Conservation (phyloP, 371 early-diverging fungal species). For the Blakeslea trispora region DNA sequence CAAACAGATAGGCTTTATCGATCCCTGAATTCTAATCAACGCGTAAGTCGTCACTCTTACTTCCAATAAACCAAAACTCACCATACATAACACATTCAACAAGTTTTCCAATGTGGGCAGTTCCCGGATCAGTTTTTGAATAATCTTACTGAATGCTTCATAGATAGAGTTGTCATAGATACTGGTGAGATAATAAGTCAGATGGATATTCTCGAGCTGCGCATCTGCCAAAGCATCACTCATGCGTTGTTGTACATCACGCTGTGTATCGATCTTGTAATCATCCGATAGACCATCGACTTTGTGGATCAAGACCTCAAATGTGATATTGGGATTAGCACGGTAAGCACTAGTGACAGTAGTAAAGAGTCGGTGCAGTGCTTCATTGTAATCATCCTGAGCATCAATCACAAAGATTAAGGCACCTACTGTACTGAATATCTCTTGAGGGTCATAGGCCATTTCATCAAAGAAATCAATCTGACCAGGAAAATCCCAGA, state of each 20-base stretch:
- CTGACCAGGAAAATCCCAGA: constrained; percentile 95
- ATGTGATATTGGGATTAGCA: constrained; percentile 81
- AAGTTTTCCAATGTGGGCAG: constrained; percentile 89
- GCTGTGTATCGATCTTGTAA: constrained; percentile 89
- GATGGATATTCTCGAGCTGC: constrained; percentile 75
- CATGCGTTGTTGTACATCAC: constrained; percentile 90
- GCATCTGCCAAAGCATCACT: constrained; percentile 85
- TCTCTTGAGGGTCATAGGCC: constrained; percentile 68
- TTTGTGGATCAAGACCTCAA: constrained; percentile 95
- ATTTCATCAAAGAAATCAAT: constrained; percentile 80
- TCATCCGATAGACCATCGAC: constrained; percentile 96
- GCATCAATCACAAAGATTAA: constrained; percentile 95
- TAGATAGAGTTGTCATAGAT: constrained; percentile 95
- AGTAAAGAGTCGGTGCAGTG: constrained; percentile 72
- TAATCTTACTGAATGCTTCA: constrained; percentile 94
- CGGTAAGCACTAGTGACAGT: constrained; percentile 78
- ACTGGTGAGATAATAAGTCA: constrained; percentile 88
- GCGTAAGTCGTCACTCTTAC: too few relatives aligned
- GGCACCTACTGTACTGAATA: constrained; percentile 78
- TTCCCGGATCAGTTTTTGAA: constrained; percentile 89
- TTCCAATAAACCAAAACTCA: too few relatives aligned
- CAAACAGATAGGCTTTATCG: constrained; percentile 95
- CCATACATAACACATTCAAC: constrained; percentile 90
- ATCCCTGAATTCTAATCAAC: constrained; percentile 94
- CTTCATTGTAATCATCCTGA: constrained; percentile 89